A percentile compares a stretch with the other conserved stretches of the same genome.
Conservation (phyloP, 345 rosid species). For the Gynandropsis gynandra region DNA sequence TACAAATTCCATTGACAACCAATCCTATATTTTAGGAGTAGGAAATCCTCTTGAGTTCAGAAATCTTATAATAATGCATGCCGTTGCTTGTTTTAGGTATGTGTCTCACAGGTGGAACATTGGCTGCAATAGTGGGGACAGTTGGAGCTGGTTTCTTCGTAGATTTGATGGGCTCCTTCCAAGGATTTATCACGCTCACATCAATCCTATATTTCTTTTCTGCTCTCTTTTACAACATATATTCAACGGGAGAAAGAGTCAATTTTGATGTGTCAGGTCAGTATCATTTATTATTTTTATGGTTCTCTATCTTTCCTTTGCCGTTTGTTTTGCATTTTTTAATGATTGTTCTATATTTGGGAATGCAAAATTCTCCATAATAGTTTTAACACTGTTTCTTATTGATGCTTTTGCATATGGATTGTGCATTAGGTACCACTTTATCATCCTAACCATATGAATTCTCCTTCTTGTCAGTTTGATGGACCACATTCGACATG, state of each 20-base stretch:
- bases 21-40: background rate
- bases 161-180: slow-evolving; percentile 81
- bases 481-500: no score
- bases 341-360: background rate
- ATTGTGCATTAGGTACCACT: no score
- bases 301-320: background rate
- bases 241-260: slow-evolving; percentile 78
- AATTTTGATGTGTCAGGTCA: slow-evolving; percentile 53
- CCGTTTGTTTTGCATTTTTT: background rate
- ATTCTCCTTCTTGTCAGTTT: no score
- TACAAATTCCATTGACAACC: background rate
- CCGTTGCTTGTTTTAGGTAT: slow-evolving; percentile 47
- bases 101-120: slow-evolving; percentile 76
- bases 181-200: slow-evolving; percentile 79
- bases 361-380: no score
- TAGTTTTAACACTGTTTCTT: no score
- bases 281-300: slow-evolving; percentile 11
- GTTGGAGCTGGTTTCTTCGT: slow-evolving; percentile 95
- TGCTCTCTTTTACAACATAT: slow-evolving; percentile 63
- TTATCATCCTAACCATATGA: no score
- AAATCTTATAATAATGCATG: background rate
- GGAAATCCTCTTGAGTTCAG: background rate
- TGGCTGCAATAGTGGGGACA: slow-evolving; percentile 89
- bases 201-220: slow-evolving; percentile 58
- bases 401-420: no score